Base-by-base conservation (phyloP, 2,329 filamentous ascomycete genomes). In the Botrytis cinerea region DNA sequence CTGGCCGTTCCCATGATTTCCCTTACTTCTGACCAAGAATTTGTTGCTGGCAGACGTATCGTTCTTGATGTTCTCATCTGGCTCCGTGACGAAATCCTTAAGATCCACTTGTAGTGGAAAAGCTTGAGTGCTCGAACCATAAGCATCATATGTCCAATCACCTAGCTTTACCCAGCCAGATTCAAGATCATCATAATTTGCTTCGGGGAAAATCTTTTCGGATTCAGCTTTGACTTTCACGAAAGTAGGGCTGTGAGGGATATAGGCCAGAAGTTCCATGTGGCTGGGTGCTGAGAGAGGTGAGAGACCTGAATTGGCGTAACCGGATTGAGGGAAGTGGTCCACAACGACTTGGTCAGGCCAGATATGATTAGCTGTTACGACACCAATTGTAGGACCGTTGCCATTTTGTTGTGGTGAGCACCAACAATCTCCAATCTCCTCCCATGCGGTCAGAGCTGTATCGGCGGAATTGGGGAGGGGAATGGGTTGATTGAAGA, bases 341-440 rank as follows among this genome's bases (percentile, higher is more conserved):
- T 95, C 93, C 61, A 95, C 81, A 1, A 93, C 89, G 2, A 95
- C 80, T 77, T 93, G 87, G 77, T 91, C 88, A 0, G 92, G 92
- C 45, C 91, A 85, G 73, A 95, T 86, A 9, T 83, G 81, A 48
- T 86, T 82, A 48, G 87, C 85, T 28, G 91, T 85, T 59, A 89
- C 82, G 28, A 97, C 88, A 14, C 87, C 88, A 25, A 98, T 84
- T 71, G 89, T 88, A 2, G 90, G 89, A 54, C 89, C 88, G 67
- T 87, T 85, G 2, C 78, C 78, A 22, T 77, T 82, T 22, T 81
- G 18, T 79, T 76, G 0, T 83, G 84, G 86, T 7, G 91, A 90
- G 81, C 95, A 98, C 92, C 94, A 98, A 82, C 94, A 97, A 75
- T 98, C 93, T 32, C 92, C 93, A 48, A 91, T 87, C 67, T 97